Base-by-base conservation (phyloP, 2,329 filamentous ascomycete genomes). In the Sporothrix sp. region DNA sequence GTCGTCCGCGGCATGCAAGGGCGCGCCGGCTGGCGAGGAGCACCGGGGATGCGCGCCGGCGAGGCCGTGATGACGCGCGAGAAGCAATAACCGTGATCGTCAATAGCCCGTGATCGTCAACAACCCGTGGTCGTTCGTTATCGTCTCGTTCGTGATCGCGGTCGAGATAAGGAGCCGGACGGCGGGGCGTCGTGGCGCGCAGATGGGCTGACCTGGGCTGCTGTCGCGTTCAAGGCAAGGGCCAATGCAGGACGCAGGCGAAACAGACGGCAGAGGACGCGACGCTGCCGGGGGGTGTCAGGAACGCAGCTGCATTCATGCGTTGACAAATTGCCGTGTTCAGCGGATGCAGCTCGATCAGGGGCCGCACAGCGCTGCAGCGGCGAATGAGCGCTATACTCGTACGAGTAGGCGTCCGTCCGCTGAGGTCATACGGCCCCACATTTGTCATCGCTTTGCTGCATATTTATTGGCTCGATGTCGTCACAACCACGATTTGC, bases 321-420 rank as follows among this genome's bases (percentile, higher is more conserved):
- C 28, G 42, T 28, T 18, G 42, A 28, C 21, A 28, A 44, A 38
- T 14, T 37, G 44, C 44, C 21, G 13, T 33, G 27, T 50, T 44
- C 35, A 48, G 46, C 40, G n/a, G n/a, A n/a, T n/a, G n/a, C n/a
- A n/a, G n/a, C n/a, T n/a, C 42, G 46, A 52, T 47, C 40, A 32
- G 16, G 18, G 35, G 45, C n/a, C n/a, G n/a, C n/a, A 23, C 11
- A 5, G 9, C 32, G 7, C 18, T 18, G n/a, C 9, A 32, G 14
- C 13, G 35, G 18, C 35, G 45, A 48, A 48, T 48, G 45, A 21
- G 23, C 27, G 45, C 32, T 36, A n/a, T n/a, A n/a, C n/a, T n/a
- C n/a, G n/a, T n/a, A n/a, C n/a, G n/a, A n/a, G n/a, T n/a, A n/a
- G n/a, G 43, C 28, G 18, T 45, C 28, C 25, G 21, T 7, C 2